These are phyloP conservation scores for Rhodotorula sp. DNA, from an alignment of 1,284 basidiomycete species.

Conservation along the genomic window DNA sequence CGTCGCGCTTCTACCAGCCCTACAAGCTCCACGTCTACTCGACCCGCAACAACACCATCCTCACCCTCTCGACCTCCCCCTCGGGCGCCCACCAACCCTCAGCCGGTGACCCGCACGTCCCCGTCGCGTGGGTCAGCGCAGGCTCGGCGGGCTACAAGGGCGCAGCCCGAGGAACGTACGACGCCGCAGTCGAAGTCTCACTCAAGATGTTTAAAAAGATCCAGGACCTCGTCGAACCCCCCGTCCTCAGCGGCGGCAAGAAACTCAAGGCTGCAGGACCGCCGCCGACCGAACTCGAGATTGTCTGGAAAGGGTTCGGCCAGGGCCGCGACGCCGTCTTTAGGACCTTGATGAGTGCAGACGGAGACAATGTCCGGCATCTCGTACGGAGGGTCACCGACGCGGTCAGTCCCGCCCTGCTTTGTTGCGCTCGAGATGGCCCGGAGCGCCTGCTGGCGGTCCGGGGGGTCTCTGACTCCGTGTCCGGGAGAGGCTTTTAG, in stretches of 20 bases:
- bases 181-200: constrained; percentile 50
- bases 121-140: constrained; percentile 40
- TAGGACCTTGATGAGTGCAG: constrained; percentile 47
- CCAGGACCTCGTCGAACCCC: constrained; percentile 38
- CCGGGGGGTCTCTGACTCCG: too few species aligned
- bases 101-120: constrained; percentile 17
- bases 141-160: constrained; percentile 50
- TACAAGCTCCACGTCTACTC: constrained; percentile 50
- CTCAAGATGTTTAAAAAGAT: constrained; percentile 49
- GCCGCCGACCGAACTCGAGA: constrained; percentile 46
- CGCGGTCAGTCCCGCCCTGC: constrained; percentile 32
- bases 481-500: too few species aligned
- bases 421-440: too few species aligned
- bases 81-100: constrained; percentile 2
- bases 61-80: constrained; percentile 48
- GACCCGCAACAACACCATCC: constrained; percentile 52
- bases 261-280: constrained; percentile 40
- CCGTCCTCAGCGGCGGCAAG: constrained; percentile 24
- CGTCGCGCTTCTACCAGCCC: constrained; percentile 16
- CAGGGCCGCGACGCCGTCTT: constrained; percentile 51
- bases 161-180: constrained; percentile 49
- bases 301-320: constrained; percentile 51
- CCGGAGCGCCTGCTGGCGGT: too few species aligned
- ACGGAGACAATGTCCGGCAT: constrained; percentile 45
- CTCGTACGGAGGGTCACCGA: constrained; percentile 49